Evolutionary conservation across 140 eudicot genomes (phyloP).

Genomic region (Oenanthe javanica): DNA sequence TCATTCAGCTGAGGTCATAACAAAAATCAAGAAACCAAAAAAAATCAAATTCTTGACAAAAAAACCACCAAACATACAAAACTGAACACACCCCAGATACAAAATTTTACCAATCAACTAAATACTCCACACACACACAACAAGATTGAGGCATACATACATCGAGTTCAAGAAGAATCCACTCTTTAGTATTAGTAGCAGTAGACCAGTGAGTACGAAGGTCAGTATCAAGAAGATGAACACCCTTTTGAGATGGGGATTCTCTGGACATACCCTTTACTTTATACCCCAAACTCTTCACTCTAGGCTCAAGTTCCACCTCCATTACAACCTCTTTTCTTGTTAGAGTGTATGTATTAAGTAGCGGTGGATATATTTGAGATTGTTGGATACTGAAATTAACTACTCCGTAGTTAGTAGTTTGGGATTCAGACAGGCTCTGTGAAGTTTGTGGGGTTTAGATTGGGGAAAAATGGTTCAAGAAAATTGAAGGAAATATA

Average conservation of each 20-base stretch:
- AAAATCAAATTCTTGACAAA: not conserved
- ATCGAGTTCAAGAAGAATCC: slow-evolving; percentile 88
- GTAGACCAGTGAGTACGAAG: slow-evolving; percentile 98
- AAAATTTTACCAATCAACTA: not conserved
- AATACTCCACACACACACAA: not conserved
- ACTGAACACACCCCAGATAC: not conserved
- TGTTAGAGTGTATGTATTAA: not conserved
- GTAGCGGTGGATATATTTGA: not conserved
- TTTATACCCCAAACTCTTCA: slow-evolving; percentile 71
- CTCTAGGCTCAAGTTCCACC: slow-evolving; percentile 64
- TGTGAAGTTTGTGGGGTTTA: not conserved
- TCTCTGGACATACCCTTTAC: slow-evolving; percentile 85
- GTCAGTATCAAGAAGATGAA: slow-evolving; percentile 70
- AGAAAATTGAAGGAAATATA: too few relatives aligned
- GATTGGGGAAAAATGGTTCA: not conserved
- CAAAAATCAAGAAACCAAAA: not conserved
- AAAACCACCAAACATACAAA: not conserved
- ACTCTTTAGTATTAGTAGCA: slow-evolving; percentile 89
- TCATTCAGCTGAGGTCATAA: not conserved
- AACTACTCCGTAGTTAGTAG: too few relatives aligned
- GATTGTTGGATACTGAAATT: not conserved
- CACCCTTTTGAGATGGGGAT: slow-evolving; percentile 72
- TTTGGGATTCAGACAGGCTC: not conserved
- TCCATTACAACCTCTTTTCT: slow-evolving; percentile 36
- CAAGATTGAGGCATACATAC: slow-evolving; percentile 21